Conservation (phyloP, 495 filamentous ascomycete genomes). For the Hypoxylon lienhwacheense region DNA sequence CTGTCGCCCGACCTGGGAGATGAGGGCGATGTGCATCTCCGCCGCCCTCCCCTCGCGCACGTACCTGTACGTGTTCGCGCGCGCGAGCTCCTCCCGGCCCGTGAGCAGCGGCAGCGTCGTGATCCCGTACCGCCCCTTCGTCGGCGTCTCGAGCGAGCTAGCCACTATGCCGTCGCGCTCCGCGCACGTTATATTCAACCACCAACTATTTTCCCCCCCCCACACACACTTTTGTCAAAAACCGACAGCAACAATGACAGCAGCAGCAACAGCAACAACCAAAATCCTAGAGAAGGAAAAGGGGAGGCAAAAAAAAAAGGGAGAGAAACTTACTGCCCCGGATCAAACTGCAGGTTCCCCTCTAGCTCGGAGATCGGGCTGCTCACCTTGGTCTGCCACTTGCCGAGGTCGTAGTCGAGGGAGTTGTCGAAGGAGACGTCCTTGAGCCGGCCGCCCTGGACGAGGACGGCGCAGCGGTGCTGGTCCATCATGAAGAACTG, state of each 20-base stretch:
- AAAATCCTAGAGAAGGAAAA: no score
- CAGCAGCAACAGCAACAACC: no score
- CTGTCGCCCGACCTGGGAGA: conserved; percentile 44
- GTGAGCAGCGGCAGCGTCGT: conserved; percentile 46
- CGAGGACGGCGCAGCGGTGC: conserved; percentile 38
- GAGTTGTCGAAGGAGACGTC: conserved; percentile 36
- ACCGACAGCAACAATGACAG: no score
- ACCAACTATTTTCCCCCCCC: conserved; percentile 56
- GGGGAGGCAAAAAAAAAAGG: no score
- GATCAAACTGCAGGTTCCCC: conserved; percentile 37
- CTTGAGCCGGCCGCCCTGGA: conserved; percentile 38
- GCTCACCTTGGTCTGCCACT: conserved; percentile 35
- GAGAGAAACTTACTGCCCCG: conserved; percentile 38
- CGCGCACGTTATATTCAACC: conserved; percentile 51
- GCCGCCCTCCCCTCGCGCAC: conserved; percentile 35
- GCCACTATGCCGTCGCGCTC: conserved; percentile 51
- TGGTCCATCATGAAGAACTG: conserved; percentile 48
- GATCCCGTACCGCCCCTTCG: conserved; percentile 41
- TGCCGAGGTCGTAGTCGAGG: conserved; percentile 19
- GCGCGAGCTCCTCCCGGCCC: conserved; percentile 45
- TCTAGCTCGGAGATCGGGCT: conserved; percentile 36
- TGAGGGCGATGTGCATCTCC: conserved; percentile 45
- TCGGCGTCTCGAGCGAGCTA: conserved; percentile 39
- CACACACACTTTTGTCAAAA: conserved; percentile 8
- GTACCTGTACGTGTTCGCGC: conserved; percentile 39